Evolutionary conservation across 2,329 filamentous ascomycete species (phyloP).

Genomic region (Botrytis byssoidea): DNA sequence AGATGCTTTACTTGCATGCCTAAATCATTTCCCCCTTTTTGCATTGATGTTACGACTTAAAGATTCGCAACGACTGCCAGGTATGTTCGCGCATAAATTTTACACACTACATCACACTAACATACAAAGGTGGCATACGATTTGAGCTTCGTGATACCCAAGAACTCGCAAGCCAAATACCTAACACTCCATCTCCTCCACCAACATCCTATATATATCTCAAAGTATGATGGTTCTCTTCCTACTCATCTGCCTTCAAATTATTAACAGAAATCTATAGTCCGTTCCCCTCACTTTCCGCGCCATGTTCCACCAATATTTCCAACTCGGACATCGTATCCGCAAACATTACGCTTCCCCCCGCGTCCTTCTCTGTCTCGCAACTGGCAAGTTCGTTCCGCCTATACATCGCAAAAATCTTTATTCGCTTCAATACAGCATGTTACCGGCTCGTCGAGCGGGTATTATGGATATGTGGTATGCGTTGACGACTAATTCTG

Average conservation of each 20-base stretch:
- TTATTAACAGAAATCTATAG: conserved; percentile 49
- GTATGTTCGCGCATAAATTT: conserved; percentile 45
- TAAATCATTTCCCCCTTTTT: conserved; percentile 98
- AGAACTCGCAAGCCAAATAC: conserved; percentile 45
- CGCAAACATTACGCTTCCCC: conserved; percentile 94
- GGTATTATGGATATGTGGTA: conserved; percentile 83
- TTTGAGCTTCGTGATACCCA: conserved; percentile 84
- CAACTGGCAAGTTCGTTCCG: conserved; percentile 89
- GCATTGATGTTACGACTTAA: conserved; percentile 95
- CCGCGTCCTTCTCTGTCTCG: conserved; percentile 79
- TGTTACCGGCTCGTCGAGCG: conserved; percentile 81
- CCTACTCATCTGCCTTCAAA: not conserved
- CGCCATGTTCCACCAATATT: conserved; percentile 98
- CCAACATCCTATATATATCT: conserved; percentile 82
- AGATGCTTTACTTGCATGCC: conserved; percentile 85
- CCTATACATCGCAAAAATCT: conserved; percentile 92
- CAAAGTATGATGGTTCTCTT: conserved; percentile 55
- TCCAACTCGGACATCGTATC: conserved; percentile 87
- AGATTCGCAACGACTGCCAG: conserved; percentile 84
- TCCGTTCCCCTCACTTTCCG: conserved; percentile 85
- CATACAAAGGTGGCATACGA: conserved; percentile 66
- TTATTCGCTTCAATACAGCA: conserved; percentile 96
- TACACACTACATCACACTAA: conserved; percentile 25
- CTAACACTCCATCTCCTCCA: conserved; percentile 29
- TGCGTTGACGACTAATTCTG: conserved; percentile 32